Base-by-base conservation (phyloP, 176 grass and related monocot genomes). In the Triticum monococcum region DNA sequence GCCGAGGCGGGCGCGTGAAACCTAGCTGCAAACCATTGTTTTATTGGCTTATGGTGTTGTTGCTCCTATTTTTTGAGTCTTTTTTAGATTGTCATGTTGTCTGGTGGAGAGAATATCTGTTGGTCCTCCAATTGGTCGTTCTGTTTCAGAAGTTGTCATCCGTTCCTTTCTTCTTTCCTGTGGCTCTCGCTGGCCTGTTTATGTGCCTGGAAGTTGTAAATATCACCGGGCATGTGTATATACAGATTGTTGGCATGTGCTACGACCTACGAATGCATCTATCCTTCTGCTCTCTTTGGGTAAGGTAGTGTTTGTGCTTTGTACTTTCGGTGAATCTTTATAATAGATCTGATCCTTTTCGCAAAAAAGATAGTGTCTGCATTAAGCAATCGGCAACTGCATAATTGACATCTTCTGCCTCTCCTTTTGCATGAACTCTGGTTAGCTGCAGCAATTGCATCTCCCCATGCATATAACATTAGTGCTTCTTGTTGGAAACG, bases 181-280 rank as follows among this genome's bases (percentile, higher is more conserved):
- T 60, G 72, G 25, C 14, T 68, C 68, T 36, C 17, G 80, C 45
- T 82, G 68, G 65, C 45, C 18, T 9, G 52, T 61, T 72, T 63
- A 17, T 86, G 82, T 88, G 71, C 54, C 72, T 72, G 43, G 66
- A 87, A 85, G 62, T 43, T 91, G 86, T 91, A 91, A 76, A 85
- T 88, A 85, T 62, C 85, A 77, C 50, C 28, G 10, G 24, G 70
- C 81, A 91, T 70, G 41, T 91, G 86, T 85, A 91, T 85, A 87
- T 88, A 75, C 72, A 88, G 78, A 85, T 85, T 41, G 50, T 64
- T 64, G 69, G 81, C 70, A 64, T 87, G 69, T 41, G 70, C 56
- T 57, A 20, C 16, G 52, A 2, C 46, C 77, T 54, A 84, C 17
- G 28, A 62, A 84, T 52, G 85, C 69, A 70, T 81, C 26, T 28